These are phyloP conservation scores for Berberis thunbergii DNA, from an alignment of 164 flowering plant genomes.

Conservation along the genomic window DNA sequence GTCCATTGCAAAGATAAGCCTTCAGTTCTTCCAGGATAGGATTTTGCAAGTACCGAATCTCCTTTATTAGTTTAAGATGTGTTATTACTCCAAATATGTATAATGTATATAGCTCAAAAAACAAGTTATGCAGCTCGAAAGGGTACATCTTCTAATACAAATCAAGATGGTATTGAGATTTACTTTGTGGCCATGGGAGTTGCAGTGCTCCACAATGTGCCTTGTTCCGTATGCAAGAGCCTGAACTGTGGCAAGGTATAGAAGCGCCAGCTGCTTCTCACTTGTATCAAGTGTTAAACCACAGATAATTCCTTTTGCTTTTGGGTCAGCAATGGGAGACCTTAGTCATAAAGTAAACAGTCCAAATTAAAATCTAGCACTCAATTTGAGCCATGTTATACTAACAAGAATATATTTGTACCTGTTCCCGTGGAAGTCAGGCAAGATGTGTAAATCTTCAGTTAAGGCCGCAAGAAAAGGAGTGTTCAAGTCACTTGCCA, in stretches of 20 bases:
- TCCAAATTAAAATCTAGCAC: neutral
- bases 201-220: constrained; percentile 94
- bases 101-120: too few relatives aligned
- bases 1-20: too few relatives aligned
- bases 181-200: constrained; percentile 90
- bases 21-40: too few relatives aligned
- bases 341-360: constrained; percentile 29
- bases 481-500: constrained; percentile 40
- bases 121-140: too few relatives aligned
- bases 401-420: constrained; percentile 6
- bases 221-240: constrained; percentile 97
- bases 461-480: constrained; percentile 87
- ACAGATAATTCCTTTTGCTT: constrained; percentile 67
- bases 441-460: constrained; percentile 70
- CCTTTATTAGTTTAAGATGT: too few relatives aligned
- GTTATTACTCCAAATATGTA: too few relatives aligned
- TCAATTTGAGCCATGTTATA: constrained; percentile 3
- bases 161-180: constrained; percentile 8
- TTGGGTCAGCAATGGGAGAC: constrained; percentile 95
- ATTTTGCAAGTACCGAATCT: too few relatives aligned
- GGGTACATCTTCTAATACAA: too few relatives aligned
- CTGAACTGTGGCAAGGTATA: constrained; percentile 83
- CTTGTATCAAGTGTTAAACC: constrained; percentile 86
- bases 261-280: constrained; percentile 81
- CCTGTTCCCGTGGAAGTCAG: constrained; percentile 98